Evolutionary conservation across 2,329 filamentous ascomycete species (phyloP).

Genomic region (Pseudogymnoascus destructans): DNA sequence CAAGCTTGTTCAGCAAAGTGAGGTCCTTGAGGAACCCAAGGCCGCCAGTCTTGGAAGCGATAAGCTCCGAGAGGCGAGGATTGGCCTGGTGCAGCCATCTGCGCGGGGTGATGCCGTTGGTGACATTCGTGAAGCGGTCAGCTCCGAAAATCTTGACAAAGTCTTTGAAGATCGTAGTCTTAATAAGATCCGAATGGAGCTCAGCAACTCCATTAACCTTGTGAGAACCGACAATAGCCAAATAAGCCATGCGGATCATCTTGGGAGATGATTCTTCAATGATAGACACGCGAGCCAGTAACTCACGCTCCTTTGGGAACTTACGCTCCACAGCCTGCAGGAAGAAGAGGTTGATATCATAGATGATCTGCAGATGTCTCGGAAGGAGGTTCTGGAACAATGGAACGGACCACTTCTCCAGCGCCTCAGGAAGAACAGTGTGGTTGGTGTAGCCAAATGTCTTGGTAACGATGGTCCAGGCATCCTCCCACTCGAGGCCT

Average conservation of each 20-base stretch:
- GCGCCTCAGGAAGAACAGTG: conserved; percentile 87
- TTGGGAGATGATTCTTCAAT: conserved; percentile 95
- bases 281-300: conserved; percentile 81
- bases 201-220: conserved; percentile 99
- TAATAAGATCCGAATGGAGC: conserved; percentile 93
- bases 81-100: conserved; percentile 98
- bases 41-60: conserved; percentile 76
- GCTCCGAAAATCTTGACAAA: conserved; percentile 90
- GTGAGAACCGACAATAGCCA: conserved; percentile 93
- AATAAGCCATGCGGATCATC: conserved; percentile 94
- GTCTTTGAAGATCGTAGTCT: conserved; percentile 99
- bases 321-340: conserved; percentile 78
- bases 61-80: conserved; percentile 78
- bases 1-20: conserved; percentile 73
- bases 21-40: conserved; percentile 82
- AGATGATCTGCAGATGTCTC: conserved; percentile 91
- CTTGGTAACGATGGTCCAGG: conserved; percentile 67
- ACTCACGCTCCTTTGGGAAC: conserved; percentile 79
- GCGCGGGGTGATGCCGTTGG: conserved; percentile 91
- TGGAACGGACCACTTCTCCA: conserved; percentile 97
- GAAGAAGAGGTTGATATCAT: conserved; percentile 94
- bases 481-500: conserved; percentile 83
- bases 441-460: conserved; percentile 98
- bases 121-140: conserved; percentile 98
- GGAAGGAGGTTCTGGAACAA: conserved; percentile 86